Evolutionary conservation across 108 stramenopile genomes (phyloP).

Genomic region (Discostella pseudostelligera): DNA sequence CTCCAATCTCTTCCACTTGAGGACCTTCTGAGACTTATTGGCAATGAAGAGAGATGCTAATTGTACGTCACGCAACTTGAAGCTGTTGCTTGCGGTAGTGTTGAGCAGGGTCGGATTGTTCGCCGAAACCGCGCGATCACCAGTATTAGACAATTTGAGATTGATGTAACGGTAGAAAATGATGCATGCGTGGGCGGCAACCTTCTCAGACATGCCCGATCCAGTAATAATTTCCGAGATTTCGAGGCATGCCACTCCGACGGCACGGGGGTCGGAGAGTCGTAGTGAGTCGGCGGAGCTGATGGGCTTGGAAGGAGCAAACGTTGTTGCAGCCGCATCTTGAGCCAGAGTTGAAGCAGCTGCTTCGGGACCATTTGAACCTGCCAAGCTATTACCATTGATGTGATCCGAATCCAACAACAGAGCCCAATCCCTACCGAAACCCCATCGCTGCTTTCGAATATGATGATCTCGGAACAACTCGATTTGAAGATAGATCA

Average conservation of each 20-base stretch:
- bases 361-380: background rate
- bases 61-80: constrained; percentile 68
- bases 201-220: constrained; percentile 43
- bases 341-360: constrained; percentile 16
- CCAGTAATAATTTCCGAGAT: constrained; percentile 66
- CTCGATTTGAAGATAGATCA: constrained; percentile 78
- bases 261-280: constrained; percentile 51
- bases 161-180: constrained; percentile 79
- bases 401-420: constrained; percentile 35
- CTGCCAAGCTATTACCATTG: background rate
- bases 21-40: constrained; percentile 78
- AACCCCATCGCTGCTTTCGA: constrained; percentile 75
- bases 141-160: constrained; percentile 32
- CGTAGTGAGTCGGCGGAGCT: constrained; percentile 20
- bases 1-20: constrained; percentile 78
- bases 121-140: constrained; percentile 7
- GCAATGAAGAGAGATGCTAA: constrained; percentile 80
- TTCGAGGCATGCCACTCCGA: constrained; percentile 63
- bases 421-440: constrained; percentile 83
- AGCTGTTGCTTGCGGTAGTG: too few relatives aligned
- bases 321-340: constrained; percentile 13
- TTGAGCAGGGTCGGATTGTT: constrained; percentile 15
- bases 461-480: constrained; percentile 72
- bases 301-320: background rate
- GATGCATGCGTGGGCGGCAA: constrained; percentile 71